phyloP scores from a whole-genome alignment of 192 early-diverging fungal genomes.

The Linnemannia zychae region DNA sequence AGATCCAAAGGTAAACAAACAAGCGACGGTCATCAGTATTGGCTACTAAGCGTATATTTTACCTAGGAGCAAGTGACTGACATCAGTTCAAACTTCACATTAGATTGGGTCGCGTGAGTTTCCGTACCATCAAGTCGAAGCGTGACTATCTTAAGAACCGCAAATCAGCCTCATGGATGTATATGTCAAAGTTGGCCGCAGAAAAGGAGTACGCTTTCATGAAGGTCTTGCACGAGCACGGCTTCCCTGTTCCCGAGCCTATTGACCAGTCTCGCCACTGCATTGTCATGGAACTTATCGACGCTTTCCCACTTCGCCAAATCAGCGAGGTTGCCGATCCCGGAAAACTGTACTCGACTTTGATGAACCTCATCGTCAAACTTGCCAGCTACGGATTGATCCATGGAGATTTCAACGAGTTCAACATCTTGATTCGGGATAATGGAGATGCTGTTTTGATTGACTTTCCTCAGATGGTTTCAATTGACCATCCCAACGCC shows the following conservation, averaged over 20 bases:
- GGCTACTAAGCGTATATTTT: neutral
- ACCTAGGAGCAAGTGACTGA: neutral
- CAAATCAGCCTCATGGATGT: slow-evolving; percentile 98
- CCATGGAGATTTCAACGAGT: slow-evolving; percentile 99
- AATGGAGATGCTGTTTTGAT: slow-evolving; percentile 91
- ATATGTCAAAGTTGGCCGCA: slow-evolving; percentile 98
- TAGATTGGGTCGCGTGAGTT: slow-evolving; percentile 94
- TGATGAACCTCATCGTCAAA: slow-evolving; percentile 97
- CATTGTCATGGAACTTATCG: slow-evolving; percentile 96
- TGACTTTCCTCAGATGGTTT: slow-evolving; percentile 99
- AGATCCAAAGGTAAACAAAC: slow-evolving; percentile 83
- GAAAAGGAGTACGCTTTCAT: slow-evolving; percentile 99
- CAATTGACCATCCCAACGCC: slow-evolving; percentile 94
- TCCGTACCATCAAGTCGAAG: slow-evolving; percentile 97
- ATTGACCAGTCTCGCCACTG: slow-evolving; percentile 95
- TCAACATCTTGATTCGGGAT: slow-evolving; percentile 93
- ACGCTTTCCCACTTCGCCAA: slow-evolving; percentile 95
- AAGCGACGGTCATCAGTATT: neutral
- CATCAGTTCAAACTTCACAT: neutral
- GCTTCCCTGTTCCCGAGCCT: slow-evolving; percentile 96
- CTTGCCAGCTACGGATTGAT: slow-evolving; percentile 96
- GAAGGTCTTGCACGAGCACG: slow-evolving; percentile 90
- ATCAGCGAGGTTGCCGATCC: slow-evolving; percentile 88
- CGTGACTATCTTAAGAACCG: slow-evolving; percentile 96
- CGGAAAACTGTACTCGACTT: slow-evolving; percentile 91